Evolutionary conservation across 148 eudicot genomes (phyloP), one percentile per base, ranked within the genome.

Genomic region (Simmondsia chinensis): DNA sequence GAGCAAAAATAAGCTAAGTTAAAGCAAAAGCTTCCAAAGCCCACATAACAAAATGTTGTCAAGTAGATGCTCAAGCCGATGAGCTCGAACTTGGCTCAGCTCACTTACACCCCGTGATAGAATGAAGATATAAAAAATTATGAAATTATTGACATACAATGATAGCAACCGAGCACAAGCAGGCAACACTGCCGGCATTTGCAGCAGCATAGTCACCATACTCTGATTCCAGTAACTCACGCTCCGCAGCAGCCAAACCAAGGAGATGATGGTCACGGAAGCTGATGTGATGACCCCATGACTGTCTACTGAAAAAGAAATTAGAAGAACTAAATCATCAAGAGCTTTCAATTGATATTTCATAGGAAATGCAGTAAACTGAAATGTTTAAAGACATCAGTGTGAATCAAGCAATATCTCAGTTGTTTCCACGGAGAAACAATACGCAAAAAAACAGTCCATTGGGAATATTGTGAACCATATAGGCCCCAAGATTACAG

Each of bases 211-310:
- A 80, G 5, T 83, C 87, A 5, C 79, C 87, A 39, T 76, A 79
- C 17, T 83, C 94, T n/a, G 81, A 74, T 60, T 79, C 74, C 69
- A 75, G 60, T 14, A 83, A 66, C 46, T 57, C 74, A 45, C 64
- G 79, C 59, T 79, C 84, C 16, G 79, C 80, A 40, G 70, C 75
- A 41, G 83, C 68, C 58, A 76, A 56, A 54, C 81, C 79, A 64
- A 79, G 66, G 17, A 79, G 69, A 23, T 65, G 72, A 59, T 68
- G 70, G 53, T 80, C 84, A 17, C 54, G 71, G 38, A 75, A 41
- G 26, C 67, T 64, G 12, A 79, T 71, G 48, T 73, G 78, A 20
- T 68, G 71, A 26, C 76, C 81, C 87, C 79, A 83, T 20, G 83
- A 65, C 66, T 79, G 94, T 46, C 94, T 83, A 65, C 46, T 26